Evolutionary conservation across 441 rosid genomes (phyloP), one percentile per base, ranked within the genome.

Genomic region (Mallotus japonicus): DNA sequence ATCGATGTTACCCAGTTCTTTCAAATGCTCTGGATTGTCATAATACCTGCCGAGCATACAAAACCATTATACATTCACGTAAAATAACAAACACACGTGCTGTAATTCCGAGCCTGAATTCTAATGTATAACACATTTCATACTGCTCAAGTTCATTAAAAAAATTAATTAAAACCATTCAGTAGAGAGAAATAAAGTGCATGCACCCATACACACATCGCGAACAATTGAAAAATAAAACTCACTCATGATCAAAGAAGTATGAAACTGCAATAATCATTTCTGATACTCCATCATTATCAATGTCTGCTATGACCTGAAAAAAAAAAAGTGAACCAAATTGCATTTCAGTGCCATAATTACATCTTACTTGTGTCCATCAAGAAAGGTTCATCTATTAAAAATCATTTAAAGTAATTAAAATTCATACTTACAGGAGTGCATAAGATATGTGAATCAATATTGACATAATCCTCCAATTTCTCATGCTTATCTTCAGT

Each of bases 291-390:
- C 99, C 99, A 75, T 96, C 99, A 67, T 89, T 90, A 82, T 96
- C 99, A 65, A 96, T 93, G 81, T 96, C 99, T 69, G 97, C 98
- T 78, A 96, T 92, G 70, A 96, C 92, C 99, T 93, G 85, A 83
- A 76, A 59, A 79, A 72, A 72, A 67, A 79, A 51, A 70, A 67
- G 72, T 72, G 16, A 80, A 64, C 42, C 64, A 77, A 60, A 61
- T 70, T 50, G 68, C 62, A 76, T 50, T 10, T 20, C 44, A 42
- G 32, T 66, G 37, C 49, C 56, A 76, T 28, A 65, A 51, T 15
- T 65, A 50, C 44, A 73, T 65, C 57, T 73, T 64, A 78, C 60
- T 53, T 44, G 16, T 72, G 73, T 49, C 73, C 70, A 65, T 74
- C 65, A 64, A 59, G 37, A 20, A 61, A 61, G 32, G 37, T 67